Conservation (phyloP, 768 basidiomycete genomes). For the Macrolepiota dolichaula region DNA sequence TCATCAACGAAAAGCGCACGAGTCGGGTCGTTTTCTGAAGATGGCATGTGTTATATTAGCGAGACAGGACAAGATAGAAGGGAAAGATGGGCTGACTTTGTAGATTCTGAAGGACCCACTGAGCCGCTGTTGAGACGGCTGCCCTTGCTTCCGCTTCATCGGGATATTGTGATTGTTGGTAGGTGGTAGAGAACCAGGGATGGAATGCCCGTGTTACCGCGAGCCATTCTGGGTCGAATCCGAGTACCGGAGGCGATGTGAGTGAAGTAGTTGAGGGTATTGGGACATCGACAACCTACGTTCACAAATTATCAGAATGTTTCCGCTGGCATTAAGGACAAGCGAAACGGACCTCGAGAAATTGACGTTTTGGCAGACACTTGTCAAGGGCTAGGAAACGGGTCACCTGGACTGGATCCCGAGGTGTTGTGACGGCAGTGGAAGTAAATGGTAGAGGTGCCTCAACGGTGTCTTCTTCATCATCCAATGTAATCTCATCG, state of each 20-base stretch:
- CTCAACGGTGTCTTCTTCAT: conserved; percentile 42
- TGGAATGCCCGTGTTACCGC: conserved; percentile 88
- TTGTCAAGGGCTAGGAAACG: conserved; percentile 90
- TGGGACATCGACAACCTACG: conserved; percentile 71
- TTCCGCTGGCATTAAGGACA: not conserved
- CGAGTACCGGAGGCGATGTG: conserved; percentile 31
- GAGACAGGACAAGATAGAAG: not conserved
- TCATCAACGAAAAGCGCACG: conserved; percentile 37
- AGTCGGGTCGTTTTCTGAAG: conserved; percentile 19
- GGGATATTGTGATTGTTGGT: conserved; percentile 56
- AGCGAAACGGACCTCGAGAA: conserved; percentile 62
- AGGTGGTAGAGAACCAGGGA: conserved; percentile 62
- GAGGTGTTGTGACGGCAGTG: conserved; percentile 16
- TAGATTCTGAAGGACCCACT: conserved; percentile 70
- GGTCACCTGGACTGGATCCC: conserved; percentile 46
- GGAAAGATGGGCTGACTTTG: conserved; percentile 8
- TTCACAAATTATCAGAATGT: not conserved
- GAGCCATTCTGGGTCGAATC: conserved; percentile 90
- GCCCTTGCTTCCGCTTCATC: conserved; percentile 45
- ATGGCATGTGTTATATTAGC: not conserved
- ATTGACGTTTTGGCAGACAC: conserved; percentile 71
- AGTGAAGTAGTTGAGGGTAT: conserved; percentile 7
- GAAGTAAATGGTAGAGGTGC: conserved; percentile 30
- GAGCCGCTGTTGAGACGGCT: conserved; percentile 54
- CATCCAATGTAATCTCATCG: conserved; percentile 49